Base-by-base conservation (phyloP, 192 early-diverging fungal genomes). In the Lunasporangiospora selenospora region DNA sequence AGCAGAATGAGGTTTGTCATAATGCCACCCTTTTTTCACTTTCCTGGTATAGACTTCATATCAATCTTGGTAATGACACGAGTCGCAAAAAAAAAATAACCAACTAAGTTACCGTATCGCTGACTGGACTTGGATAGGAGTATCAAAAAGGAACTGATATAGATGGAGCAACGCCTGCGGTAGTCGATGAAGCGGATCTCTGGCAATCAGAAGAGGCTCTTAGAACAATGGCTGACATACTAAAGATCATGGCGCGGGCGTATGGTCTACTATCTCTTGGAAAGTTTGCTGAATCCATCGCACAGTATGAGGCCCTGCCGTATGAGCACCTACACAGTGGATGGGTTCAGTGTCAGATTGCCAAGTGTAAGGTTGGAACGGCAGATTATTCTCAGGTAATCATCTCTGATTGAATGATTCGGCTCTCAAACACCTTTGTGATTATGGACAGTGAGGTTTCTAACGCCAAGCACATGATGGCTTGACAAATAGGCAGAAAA, bases 401-500 rank as follows among this genome's bases (percentile, higher is more conserved):
- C 38, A 13, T 36, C 2, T 34, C 13, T 21, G 16, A 9, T 49
- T 56, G 39, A 41, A 30, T n/a, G n/a, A n/a, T n/a, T n/a, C n/a
- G n/a, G n/a, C n/a, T n/a, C n/a, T n/a, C n/a, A n/a, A n/a, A n/a
- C n/a, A n/a, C n/a, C n/a, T n/a, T n/a, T n/a, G n/a, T n/a, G n/a
- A n/a, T n/a, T n/a, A n/a, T n/a, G n/a, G n/a, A n/a, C n/a, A n/a
- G n/a, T n/a, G n/a, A n/a, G n/a, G n/a, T n/a, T n/a, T n/a, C n/a
- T n/a, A n/a, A n/a, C n/a, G n/a, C n/a, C n/a, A n/a, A n/a, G n/a
- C n/a, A n/a, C n/a, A n/a, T n/a, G n/a, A n/a, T n/a, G n/a, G n/a
- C n/a, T n/a, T n/a, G n/a, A n/a, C 19, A 42, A n/a, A 16, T 46
- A 92, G 77, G 87, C 87, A 3, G 79, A 77, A 4, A 70, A 75